Conservation (phyloP, 306 rosid species). For the Cicer yamashitae region DNA sequence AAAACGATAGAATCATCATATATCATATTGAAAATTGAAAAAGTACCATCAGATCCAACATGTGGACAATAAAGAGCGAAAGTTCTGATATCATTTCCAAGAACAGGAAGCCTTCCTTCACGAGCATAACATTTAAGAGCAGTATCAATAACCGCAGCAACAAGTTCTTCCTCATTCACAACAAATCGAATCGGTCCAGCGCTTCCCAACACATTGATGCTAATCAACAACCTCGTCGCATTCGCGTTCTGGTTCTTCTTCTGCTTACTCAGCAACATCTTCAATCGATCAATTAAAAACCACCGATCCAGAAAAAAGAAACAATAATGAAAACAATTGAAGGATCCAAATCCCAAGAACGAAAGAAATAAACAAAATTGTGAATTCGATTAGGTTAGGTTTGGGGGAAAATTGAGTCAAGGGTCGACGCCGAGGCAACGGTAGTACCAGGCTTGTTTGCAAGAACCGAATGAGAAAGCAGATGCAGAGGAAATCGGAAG, state of each 20-base stretch:
- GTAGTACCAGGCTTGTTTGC: constrained; percentile 98
- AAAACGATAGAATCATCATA: not conserved
- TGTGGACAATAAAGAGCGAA: constrained; percentile 78
- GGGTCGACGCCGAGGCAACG: constrained; percentile 99
- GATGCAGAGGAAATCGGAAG: constrained; percentile 63
- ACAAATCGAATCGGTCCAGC: constrained; percentile 96
- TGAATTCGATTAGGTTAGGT: not conserved
- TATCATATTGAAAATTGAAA: not conserved
- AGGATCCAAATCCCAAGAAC: not conserved
- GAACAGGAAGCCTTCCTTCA: constrained; percentile 88
- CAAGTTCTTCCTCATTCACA: constrained; percentile 70
- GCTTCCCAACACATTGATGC: constrained; percentile 84
- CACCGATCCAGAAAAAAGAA: not conserved
- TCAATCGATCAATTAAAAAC: constrained; percentile 10
- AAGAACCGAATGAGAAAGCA: constrained; percentile 80
- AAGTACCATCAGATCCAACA: constrained; percentile 74
- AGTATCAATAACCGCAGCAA: constrained; percentile 77
- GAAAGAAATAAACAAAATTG: not conserved
- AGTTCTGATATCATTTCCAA: constrained; percentile 59
- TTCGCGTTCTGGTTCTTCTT: constrained; percentile 75
- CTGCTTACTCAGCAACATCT: constrained; percentile 79
- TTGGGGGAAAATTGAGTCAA: constrained; percentile 21
- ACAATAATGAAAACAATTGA: not conserved
- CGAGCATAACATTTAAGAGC: constrained; percentile 90
- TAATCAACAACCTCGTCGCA: constrained; percentile 73